A percentile compares a stretch with the other conserved stretches of the same genome.
phyloP scores from a whole-genome alignment of 176 grass and related monocot species.

The Elymus sibiricus region DNA sequence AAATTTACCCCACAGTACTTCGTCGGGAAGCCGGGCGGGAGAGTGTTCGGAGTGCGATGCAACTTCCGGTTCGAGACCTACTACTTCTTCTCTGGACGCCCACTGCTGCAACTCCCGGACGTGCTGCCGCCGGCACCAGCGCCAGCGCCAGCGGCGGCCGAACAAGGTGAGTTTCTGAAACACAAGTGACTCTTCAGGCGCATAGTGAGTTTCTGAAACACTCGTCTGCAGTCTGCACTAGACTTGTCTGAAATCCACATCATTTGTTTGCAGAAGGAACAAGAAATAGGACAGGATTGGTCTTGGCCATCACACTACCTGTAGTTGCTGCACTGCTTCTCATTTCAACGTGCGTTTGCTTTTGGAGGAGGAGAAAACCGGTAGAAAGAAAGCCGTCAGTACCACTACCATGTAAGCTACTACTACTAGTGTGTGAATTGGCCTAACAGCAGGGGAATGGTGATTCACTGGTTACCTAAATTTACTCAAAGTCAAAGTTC shows the following conservation, averaged over 20 bases:
- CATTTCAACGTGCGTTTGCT: slow-evolving; percentile 24
- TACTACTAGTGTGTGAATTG: not conserved
- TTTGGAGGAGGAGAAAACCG: slow-evolving; percentile 13
- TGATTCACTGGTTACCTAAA: not conserved
- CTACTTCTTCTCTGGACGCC: slow-evolving; percentile 31
- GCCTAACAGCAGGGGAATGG: not conserved
- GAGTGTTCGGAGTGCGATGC: slow-evolving; percentile 43
- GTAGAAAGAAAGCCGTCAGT: slow-evolving; percentile 9
- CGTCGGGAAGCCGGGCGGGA: slow-evolving; percentile 22
- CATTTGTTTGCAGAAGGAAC: slow-evolving; percentile 29
- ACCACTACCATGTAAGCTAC: slow-evolving; percentile 25
- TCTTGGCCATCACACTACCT: slow-evolving; percentile 45
- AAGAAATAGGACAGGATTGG: slow-evolving; percentile 3
- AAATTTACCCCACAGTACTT: not conserved
- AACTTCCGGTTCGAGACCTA: slow-evolving; percentile 46
- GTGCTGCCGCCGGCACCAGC: not conserved
- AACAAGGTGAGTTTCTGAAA: slow-evolving; percentile 3
- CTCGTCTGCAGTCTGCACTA: too few relatives aligned
- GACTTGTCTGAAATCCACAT: not conserved
- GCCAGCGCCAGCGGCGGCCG: not conserved
- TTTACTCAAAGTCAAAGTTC: not conserved
- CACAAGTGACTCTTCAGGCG: not conserved
- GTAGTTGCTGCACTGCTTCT: slow-evolving; percentile 12
- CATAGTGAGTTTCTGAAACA: not conserved
- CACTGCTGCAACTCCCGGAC: slow-evolving; percentile 22